These are phyloP conservation scores for Brassica napus DNA, from an alignment of 345 rosid species.

Conservation along the genomic window Da-Ae NC_063447.1:56436501-56437000, in stretches of 20 bases:
- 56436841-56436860: neutral
- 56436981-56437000: conserved; percentile 98
- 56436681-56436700: no score
- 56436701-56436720: neutral
- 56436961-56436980: conserved; percentile 91
- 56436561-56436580: neutral
- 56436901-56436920: neutral
- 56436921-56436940: conserved; percentile 95
- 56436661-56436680: no score
- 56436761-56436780: neutral
- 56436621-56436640: no score
- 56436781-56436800: neutral
- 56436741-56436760: neutral
- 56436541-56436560: neutral
- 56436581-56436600: neutral
- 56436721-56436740: neutral
- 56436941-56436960: conserved; percentile 97
- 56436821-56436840: neutral
- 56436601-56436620: neutral
- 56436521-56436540: neutral
- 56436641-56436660: no score
- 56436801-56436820: neutral
- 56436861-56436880: neutral
- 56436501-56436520: neutral
- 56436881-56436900: neutral